A percentile compares a stretch with the other conserved stretches of the same genome.
Evolutionary conservation across 1,284 basidiomycete genomes (phyloP).

Genomic region (Coriolopsis trogii): DNA sequence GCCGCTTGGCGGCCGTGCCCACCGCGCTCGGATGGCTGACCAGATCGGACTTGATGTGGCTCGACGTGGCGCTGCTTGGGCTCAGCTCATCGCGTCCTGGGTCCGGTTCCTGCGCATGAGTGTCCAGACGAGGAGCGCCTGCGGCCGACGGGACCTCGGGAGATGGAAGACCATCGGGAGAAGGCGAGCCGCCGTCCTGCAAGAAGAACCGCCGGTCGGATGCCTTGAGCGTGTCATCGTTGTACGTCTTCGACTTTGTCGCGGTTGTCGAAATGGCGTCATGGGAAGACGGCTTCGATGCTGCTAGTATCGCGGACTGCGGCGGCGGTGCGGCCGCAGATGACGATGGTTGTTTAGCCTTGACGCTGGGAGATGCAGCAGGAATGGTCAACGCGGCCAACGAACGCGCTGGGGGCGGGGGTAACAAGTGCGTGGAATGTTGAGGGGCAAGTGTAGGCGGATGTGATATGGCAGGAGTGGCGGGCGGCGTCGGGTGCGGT

Average conservation of each 20-base stretch:
- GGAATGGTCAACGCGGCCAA: slow-evolving; percentile 13
- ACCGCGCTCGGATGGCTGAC: slow-evolving; percentile 8
- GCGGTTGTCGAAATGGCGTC: slow-evolving; percentile 6
- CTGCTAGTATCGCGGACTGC: slow-evolving; percentile 8
- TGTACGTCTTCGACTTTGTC: slow-evolving; percentile 11
- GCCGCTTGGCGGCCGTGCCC: slow-evolving; percentile 8
- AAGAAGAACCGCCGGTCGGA: slow-evolving; percentile 49
- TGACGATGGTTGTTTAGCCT: slow-evolving; percentile 20
- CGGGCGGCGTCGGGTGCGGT: slow-evolving; percentile 59
- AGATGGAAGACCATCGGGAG: slow-evolving; percentile 33
- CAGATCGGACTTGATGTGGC: slow-evolving; percentile 37
- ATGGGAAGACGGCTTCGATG: slow-evolving; percentile 10
- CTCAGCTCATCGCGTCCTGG: slow-evolving; percentile 24
- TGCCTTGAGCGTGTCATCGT: slow-evolving; percentile 37
- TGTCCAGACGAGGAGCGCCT: too few relatives aligned
- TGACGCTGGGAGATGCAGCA: slow-evolving; percentile 3
- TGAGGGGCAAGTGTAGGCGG: slow-evolving; percentile 16
- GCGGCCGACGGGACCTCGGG: slow-evolving; percentile 6
- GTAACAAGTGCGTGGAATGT: slow-evolving; percentile 28
- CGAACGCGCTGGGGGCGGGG: slow-evolving; percentile 28
- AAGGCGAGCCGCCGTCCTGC: slow-evolving; percentile 42
- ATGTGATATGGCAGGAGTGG: slow-evolving; percentile 42
- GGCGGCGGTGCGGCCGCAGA: slow-evolving; percentile 8
- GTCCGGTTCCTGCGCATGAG: neutral
- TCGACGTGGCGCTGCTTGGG: slow-evolving; percentile 42